Evolutionary conservation across 2,329 filamentous ascomycete species (phyloP), one percentile per base, ranked within the genome.

Genomic region (Colletotrichum tropicale): DNA sequence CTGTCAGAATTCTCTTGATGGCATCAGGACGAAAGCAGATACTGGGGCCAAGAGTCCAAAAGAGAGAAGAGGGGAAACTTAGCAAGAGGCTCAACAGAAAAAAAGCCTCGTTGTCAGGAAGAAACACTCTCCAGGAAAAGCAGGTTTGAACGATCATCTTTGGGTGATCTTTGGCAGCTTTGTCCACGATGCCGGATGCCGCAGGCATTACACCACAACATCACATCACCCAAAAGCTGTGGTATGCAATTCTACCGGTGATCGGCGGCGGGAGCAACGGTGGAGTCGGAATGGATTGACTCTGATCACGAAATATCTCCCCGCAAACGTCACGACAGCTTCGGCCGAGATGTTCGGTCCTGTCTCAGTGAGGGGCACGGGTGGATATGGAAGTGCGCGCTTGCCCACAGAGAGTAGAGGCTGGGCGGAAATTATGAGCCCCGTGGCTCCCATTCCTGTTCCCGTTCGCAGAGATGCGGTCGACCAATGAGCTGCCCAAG

Each of bases 191-290:
- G 62, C 74, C 70, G 58, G 65, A 66, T 55, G 18, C 61, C 28
- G 18, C 13, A 52, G 43, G 30, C 43, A 28, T 30, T 30, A 60
- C 26, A 26, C 16, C 28, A 55, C 30, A 55, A 55, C 21, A 66
- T 60, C 65, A 32, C 21, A 66, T 69, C 43, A 60, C 34, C 4
- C 62, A 21, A 68, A 36, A 58, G 26, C n/a, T 64, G 28, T 48
- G 34, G 74, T 34, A 60, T 68, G 58, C 13, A 48, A 6, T 6
- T 26, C 32, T 58, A 69, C 74, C 70, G 65, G 65, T 61, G 70
- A 76, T 76, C 70, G 74, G 74, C 74, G 43, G 70, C 70, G 65
- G 65, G 48, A 68, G 36, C 48, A 76, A 76, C 74, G 74, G 74
- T 43, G 65, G 34, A 61, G 55, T 48, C 58, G 48, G 70, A 74